Percentiles rank a stretch among this genome's conserved stretches.
These are phyloP conservation scores for Ailanthus altissimus DNA, from an alignment of 345 rosid species.

Conservation along the genomic window DNA sequence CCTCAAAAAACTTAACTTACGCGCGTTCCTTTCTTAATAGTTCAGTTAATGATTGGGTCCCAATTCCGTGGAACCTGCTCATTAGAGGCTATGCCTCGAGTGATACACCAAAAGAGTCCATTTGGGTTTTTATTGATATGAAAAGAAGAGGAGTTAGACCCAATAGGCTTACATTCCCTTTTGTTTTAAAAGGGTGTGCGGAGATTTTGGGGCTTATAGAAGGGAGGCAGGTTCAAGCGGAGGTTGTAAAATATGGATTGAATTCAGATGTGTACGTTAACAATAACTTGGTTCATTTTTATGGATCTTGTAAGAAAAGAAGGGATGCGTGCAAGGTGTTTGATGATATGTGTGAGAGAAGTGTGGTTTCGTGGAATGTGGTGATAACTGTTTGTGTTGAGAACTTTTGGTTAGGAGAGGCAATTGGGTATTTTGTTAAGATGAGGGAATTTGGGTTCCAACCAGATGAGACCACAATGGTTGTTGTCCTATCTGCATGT, in stretches of 20 bases:
- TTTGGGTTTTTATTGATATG: slow-evolving; percentile 56
- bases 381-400: slow-evolving; percentile 62
- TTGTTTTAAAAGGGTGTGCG: slow-evolving; percentile 67
- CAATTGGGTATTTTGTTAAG: slow-evolving; percentile 47
- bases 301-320: slow-evolving; percentile 66
- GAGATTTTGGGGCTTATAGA: slow-evolving; percentile 44
- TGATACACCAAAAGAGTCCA: slow-evolving; percentile 51
- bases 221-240: slow-evolving; percentile 70
- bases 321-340: slow-evolving; percentile 60
- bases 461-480: slow-evolving; percentile 78
- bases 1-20: slow-evolving; percentile 39
- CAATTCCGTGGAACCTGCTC: slow-evolving; percentile 65
- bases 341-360: slow-evolving; percentile 66
- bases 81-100: slow-evolving; percentile 63
- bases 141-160: slow-evolving; percentile 56
- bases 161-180: slow-evolving; percentile 72
- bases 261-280: slow-evolving; percentile 61
- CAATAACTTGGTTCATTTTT: slow-evolving; percentile 64
- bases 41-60: slow-evolving; percentile 35
- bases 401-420: slow-evolving; percentile 40
- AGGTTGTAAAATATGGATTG: slow-evolving; percentile 62
- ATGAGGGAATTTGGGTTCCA: slow-evolving; percentile 51
- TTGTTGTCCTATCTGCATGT: slow-evolving; percentile 60
- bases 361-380: slow-evolving; percentile 78
- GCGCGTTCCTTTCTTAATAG: slow-evolving; percentile 48